Percentiles rank a stretch among this genome's conserved stretches.
These are phyloP conservation scores for Schizosaccharomyces osmophilus DNA, from an alignment of 805 yeast genomes.

Conservation along the genomic window DNA sequence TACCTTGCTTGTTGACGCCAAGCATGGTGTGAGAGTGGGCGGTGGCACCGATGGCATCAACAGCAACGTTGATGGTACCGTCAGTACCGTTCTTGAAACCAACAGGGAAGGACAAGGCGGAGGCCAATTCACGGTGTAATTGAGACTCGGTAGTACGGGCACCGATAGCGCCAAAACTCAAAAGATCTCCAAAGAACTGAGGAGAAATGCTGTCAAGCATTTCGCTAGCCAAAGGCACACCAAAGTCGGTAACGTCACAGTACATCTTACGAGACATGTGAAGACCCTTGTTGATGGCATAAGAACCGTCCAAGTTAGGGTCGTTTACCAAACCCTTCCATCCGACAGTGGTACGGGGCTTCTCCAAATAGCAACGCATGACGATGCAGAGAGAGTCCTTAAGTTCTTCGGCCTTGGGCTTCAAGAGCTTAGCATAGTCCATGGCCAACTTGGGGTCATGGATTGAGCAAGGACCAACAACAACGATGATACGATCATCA, in stretches of 20 bases:
- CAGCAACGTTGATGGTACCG: slow-evolving; percentile 79
- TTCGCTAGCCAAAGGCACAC: slow-evolving; percentile 81
- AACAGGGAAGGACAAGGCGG: slow-evolving; percentile 90
- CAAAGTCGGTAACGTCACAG: slow-evolving; percentile 45
- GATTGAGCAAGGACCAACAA: slow-evolving; percentile 91
- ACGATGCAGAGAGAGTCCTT: slow-evolving; percentile 58
- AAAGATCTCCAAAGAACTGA: slow-evolving; percentile 66
- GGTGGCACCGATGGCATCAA: slow-evolving; percentile 85
- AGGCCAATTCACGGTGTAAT: slow-evolving; percentile 86
- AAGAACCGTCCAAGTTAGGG: slow-evolving; percentile 82
- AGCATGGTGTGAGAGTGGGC: slow-evolving; percentile 82
- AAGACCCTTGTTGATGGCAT: slow-evolving; percentile 84
- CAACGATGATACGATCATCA: slow-evolving; percentile 29
- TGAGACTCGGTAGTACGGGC: slow-evolving; percentile 98
- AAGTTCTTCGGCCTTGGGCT: slow-evolving; percentile 20
- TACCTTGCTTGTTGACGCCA: slow-evolving; percentile 86
- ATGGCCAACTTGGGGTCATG: slow-evolving; percentile 74
- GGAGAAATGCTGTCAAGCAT: slow-evolving; percentile 97
- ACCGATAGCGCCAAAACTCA: slow-evolving; percentile 94
- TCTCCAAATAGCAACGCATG: slow-evolving; percentile 94
- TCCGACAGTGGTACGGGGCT: slow-evolving; percentile 96
- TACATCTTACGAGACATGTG: slow-evolving; percentile 71
- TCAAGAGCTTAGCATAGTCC: slow-evolving; percentile 40
- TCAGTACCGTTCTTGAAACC: slow-evolving; percentile 98
- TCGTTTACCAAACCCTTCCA: slow-evolving; percentile 93